Evolutionary conservation across 371 early-diverging fungal species (phyloP).

Genomic region (Mortierella sp.): DNA sequence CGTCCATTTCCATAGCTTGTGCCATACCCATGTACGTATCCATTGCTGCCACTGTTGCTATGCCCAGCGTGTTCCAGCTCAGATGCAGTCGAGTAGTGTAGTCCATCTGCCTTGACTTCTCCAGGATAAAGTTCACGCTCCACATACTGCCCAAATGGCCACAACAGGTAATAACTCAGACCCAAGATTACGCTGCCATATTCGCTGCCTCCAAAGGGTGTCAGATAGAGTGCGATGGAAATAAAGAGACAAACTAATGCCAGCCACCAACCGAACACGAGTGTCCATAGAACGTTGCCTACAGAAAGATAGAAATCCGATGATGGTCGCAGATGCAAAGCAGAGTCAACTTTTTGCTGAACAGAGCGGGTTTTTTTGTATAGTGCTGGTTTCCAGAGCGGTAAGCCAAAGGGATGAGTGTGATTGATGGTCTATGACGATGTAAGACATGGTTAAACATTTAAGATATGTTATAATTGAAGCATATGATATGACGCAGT

Average conservation of each 20-base stretch:
- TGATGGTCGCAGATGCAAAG: conserved; percentile 84
- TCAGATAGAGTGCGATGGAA: conserved; percentile 62
- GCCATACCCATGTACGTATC: conserved; percentile 14
- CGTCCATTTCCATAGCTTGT: conserved; percentile 28
- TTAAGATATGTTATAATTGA: background rate
- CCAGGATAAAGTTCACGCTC: conserved; percentile 62
- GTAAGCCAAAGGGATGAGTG: conserved; percentile 93
- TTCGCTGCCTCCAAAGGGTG: conserved; percentile 64
- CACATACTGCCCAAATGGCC: conserved; percentile 96
- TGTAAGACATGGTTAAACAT: background rate
- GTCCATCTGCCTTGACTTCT: conserved; percentile 21
- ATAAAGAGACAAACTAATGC: conserved; percentile 69
- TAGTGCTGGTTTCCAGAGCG: conserved; percentile 97
- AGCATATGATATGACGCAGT: background rate
- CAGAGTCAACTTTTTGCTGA: conserved; percentile 80
- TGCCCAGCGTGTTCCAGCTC: conserved; percentile 10
- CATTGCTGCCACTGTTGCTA: conserved; percentile 26
- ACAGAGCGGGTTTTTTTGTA: conserved; percentile 95
- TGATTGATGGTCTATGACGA: conserved; percentile 76
- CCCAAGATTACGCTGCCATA: conserved; percentile 74
- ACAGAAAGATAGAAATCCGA: conserved; percentile 75
- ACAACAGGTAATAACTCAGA: conserved; percentile 82
- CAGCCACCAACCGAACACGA: conserved; percentile 94
- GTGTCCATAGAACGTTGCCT: conserved; percentile 90
- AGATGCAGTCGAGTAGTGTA: conserved; percentile 16